Base-by-base conservation (phyloP, 208 protist genomes). In the Wallacemonas rigidus region DNA sequence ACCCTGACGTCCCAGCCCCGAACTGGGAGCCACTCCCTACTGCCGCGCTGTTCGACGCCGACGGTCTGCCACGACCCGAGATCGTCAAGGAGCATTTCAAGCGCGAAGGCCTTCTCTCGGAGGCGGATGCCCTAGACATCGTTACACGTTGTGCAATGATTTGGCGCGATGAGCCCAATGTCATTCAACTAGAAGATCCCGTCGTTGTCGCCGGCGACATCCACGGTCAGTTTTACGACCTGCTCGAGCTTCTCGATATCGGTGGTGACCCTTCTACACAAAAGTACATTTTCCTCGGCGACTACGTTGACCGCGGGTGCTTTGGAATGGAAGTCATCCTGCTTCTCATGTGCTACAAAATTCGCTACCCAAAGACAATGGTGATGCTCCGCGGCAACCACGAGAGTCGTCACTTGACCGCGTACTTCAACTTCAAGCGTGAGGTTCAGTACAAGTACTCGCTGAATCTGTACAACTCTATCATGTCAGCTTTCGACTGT, bases 211-310 rank as follows among this genome's bases (percentile, higher is more conserved):
- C 84, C 68, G 98, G 98, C 36, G 98, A 99, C 83, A 89, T 99
- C 35, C 98, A 99, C 81, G 98, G 98, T 4, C 98, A 99, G 82
- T 99, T 96, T 71, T 99, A 96, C 71, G 98, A 99, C 77, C 72
- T 99, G 17, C 54, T 99, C 36, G 98, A 97, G 75, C 79, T 99
- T 11, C 91, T 99, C 38, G 94, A 98, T 56, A 87, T 98, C 67
- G 93, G 93, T 40, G 97, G 97, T 36, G 77, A 91, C 51, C 96
- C 96, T 5, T 64, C 75, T 0, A 53, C 83, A 41, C 95, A 93
- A 60, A 80, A 88, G 61, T 99, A 98, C 76, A 86, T 99, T 14
- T 99, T 99, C 73, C 83, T 99, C 6, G 98, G 98, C 50, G 98
- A 99, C 81, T 99, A 99, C 75, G 95, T 98, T 0, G 97, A 98